Evolutionary conservation across 768 basidiomycete genomes (phyloP), one percentile per base, ranked within the genome.

Genomic region (Rhodotorula toruloides): DNA sequence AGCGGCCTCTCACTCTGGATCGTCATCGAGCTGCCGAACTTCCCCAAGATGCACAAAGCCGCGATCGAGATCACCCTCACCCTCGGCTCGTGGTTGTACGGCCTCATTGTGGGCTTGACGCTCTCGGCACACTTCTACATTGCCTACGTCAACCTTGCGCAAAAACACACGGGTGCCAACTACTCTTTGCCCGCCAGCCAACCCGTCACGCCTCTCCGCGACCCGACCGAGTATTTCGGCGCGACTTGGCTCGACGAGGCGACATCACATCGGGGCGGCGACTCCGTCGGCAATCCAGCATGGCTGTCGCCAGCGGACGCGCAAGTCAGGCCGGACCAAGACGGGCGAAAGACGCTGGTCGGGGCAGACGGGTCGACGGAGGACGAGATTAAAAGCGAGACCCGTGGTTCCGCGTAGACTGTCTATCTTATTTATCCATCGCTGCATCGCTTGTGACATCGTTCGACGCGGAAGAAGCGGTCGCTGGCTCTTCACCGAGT

Each of bases 121-220:
- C 58, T 59, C 58, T 13, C 58, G 36, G 58, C 58, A 21, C 58
- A 59, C 39, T 7, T 59, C 29, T 29, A 21, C 48, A 42, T 25
- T 12, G n/a, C 46, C 19, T 40, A 29, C 21, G 37, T 29, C 4
- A 40, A 59, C 39, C 17, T n/a, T n/a, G n/a, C n/a, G n/a, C n/a
- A n/a, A n/a, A n/a, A n/a, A n/a, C n/a, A n/a, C n/a, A n/a, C n/a
- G n/a, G n/a, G n/a, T n/a, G n/a, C n/a, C n/a, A n/a, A n/a, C n/a
- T n/a, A n/a, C n/a, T n/a, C n/a, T n/a, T n/a, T n/a, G n/a, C n/a
- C n/a, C n/a, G n/a, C n/a, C n/a, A n/a, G n/a, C n/a, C n/a, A n/a
- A n/a, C n/a, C n/a, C n/a, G n/a, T n/a, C n/a, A n/a, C n/a, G n/a
- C n/a, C n/a, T n/a, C n/a, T n/a, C n/a, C n/a, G n/a, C n/a, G n/a